phyloP scores from a whole-genome alignment of 2,329 filamentous ascomycete genomes.

The Diaporthe vaccinii region DNA sequence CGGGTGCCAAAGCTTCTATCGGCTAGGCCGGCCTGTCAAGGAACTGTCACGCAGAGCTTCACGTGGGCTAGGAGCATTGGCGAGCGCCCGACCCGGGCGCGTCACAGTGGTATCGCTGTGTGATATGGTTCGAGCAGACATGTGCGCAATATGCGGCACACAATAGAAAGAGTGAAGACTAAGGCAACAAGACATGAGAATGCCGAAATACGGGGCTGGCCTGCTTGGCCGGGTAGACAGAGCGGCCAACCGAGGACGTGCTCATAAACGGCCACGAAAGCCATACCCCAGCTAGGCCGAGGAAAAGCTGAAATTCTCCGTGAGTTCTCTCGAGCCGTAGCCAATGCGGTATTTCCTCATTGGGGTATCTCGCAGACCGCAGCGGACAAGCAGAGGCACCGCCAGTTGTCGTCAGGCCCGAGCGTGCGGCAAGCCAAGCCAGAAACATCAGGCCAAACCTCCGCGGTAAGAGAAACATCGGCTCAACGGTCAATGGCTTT shows the following conservation, averaged over 20 bases:
- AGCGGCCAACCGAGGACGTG: neutral
- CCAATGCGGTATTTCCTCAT: neutral
- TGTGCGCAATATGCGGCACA: neutral
- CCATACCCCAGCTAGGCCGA: neutral
- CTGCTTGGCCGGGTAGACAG: neutral
- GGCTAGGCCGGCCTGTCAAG: conserved; percentile 28
- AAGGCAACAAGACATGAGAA: neutral
- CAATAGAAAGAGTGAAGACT: neutral
- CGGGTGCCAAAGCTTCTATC: conserved; percentile 25
- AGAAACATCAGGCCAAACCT: conserved; percentile 38
- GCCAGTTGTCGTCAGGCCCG: conserved; percentile 1
- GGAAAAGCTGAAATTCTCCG: conserved; percentile 11
- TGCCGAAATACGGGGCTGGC: neutral
- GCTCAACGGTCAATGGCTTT: conserved; percentile 19
- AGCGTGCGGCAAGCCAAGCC: conserved; percentile 33
- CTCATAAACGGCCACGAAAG: neutral
- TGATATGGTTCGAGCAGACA: conserved; percentile 18
- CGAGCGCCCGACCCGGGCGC: conserved; percentile 13
- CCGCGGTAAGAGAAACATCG: conserved; percentile 31
- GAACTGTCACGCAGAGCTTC: conserved; percentile 26
- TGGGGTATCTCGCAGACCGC: neutral
- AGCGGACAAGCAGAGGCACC: neutral
- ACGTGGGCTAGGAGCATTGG: conserved; percentile 17
- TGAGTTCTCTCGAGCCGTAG: neutral
- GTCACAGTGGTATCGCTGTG: conserved; percentile 24